Evolutionary conservation across 2,329 filamentous ascomycete genomes (phyloP), one percentile per base, ranked within the genome.

Genomic region (Leptographium lundbergii): DNA sequence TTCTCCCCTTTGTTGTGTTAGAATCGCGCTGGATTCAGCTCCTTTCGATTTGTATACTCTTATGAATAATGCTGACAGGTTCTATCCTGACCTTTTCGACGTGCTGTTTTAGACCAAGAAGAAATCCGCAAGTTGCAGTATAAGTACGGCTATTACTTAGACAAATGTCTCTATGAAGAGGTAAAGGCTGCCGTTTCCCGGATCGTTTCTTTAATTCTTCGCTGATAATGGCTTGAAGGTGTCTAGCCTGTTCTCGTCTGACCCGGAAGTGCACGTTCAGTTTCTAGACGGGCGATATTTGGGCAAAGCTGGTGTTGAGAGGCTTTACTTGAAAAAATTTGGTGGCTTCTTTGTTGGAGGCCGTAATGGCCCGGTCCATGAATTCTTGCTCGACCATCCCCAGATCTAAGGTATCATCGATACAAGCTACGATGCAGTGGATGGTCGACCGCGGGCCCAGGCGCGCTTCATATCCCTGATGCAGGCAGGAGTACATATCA

Each of bases 81-180:
- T 29, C 4, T 29, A 29, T 29, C 4, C 7, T 29, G 7, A 29
- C 27, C 27, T 29, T 29, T 29, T 19, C 19, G 17, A 10, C 6
- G 17, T 55, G 24, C 36, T 11, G 3, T 29, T 36, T n/a, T 34
- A 78, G 78, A 80, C 60, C 77, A 81, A 66, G 75, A 77, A 42
- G 76, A 81, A 63, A 73, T 81, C 54, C 75, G 77, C 59, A 81
- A 80, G 65, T 72, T 77, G 3, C 79, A 81, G 65, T 79, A 77
- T 71, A 81, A 78, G 61, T 82, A 81, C 67, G 79, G 79, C 29
- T 81, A 82, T 67, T 82, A 81, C 65, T 71, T 82, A 29, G 79
- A 82, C 69, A 82, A 82, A 63, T 82, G 79, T 61, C 70, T 82
- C 1, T 82, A 81, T 68, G 74, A 80, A 62, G 77, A 81, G 70